Evolutionary conservation across 2,329 filamentous ascomycete species (phyloP).

Genomic region (Colletotrichum orbiculare): DNA sequence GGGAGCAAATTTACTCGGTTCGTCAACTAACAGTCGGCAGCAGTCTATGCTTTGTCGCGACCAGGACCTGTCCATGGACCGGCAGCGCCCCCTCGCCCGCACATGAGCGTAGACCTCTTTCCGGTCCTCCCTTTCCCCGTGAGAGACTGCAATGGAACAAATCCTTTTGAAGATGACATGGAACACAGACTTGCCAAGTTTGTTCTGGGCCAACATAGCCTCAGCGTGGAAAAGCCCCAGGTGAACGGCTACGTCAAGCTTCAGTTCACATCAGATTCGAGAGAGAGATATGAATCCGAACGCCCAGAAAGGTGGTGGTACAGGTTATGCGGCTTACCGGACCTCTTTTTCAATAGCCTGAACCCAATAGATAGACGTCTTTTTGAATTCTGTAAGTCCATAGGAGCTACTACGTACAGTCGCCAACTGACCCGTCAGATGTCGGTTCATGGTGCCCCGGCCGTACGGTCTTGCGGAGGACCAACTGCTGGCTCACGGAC

Average conservation of each 20-base stretch:
- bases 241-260: constrained; percentile 37
- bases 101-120: background rate
- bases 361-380: constrained; percentile 11
- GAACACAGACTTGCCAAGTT: constrained; percentile 5
- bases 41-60: background rate
- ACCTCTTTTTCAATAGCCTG: constrained; percentile 14
- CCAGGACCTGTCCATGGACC: too few species aligned
- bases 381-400: constrained; percentile 33
- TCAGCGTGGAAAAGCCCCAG: constrained; percentile 7
- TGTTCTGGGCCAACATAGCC: constrained; percentile 1
- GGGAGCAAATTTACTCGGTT: too few species aligned
- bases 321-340: background rate
- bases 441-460: constrained; percentile 54
- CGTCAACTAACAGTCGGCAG: background rate
- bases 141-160: background rate
- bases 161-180: constrained; percentile 35
- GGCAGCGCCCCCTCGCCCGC: background rate
- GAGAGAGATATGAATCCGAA: background rate
- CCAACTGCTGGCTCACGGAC: constrained; percentile 54
- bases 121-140: background rate
- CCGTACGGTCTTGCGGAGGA: constrained; percentile 49
- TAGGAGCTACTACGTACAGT: background rate
- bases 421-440: constrained; percentile 41
- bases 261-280: background rate
- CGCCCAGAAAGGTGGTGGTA: background rate